These are phyloP conservation scores for Fraxinus albicans DNA, from an alignment of 305 asterid species.

Conservation along the genomic window DNA sequence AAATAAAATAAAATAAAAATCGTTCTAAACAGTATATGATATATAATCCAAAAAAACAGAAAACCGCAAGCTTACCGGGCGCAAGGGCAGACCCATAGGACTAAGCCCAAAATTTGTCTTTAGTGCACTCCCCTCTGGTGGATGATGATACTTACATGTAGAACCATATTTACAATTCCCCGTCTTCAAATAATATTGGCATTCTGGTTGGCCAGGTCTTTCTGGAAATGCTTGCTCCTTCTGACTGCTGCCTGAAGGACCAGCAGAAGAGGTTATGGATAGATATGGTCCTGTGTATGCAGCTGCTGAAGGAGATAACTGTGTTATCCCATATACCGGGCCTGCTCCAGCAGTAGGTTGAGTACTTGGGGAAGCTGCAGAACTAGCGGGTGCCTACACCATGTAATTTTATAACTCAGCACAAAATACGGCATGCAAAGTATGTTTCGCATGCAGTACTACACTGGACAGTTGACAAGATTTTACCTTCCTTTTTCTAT, in stretches of 20 bases:
- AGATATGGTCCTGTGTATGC: constrained; percentile 67
- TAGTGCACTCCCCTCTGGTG: constrained; percentile 62
- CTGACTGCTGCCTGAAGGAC: constrained; percentile 60
- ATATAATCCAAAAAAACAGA: not conserved
- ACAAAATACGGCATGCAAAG: not conserved
- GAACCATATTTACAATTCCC: constrained; percentile 87
- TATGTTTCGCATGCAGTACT: not conserved
- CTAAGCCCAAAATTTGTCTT: constrained; percentile 53
- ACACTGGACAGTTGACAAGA: not conserved
- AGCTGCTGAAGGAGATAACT: constrained; percentile 73
- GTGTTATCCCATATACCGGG: constrained; percentile 60
- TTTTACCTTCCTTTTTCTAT: not conserved
- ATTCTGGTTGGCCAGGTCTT: constrained; percentile 89
- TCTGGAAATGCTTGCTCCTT: constrained; percentile 66
- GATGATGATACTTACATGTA: constrained; percentile 87
- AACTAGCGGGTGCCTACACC: constrained; percentile 63
- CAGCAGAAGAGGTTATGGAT: constrained; percentile 54
- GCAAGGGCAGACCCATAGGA: constrained; percentile 84
- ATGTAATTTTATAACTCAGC: constrained; percentile 22
- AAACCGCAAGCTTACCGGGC: constrained; percentile 55
- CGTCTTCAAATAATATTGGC: constrained; percentile 74
- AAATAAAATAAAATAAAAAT: not conserved
- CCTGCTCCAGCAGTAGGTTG: constrained; percentile 60
- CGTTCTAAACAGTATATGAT: not conserved
- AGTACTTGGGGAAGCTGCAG: constrained; percentile 49